Base-by-base conservation (phyloP, 495 filamentous ascomycete species). In the Talaromyces trachyspermus region DNA sequence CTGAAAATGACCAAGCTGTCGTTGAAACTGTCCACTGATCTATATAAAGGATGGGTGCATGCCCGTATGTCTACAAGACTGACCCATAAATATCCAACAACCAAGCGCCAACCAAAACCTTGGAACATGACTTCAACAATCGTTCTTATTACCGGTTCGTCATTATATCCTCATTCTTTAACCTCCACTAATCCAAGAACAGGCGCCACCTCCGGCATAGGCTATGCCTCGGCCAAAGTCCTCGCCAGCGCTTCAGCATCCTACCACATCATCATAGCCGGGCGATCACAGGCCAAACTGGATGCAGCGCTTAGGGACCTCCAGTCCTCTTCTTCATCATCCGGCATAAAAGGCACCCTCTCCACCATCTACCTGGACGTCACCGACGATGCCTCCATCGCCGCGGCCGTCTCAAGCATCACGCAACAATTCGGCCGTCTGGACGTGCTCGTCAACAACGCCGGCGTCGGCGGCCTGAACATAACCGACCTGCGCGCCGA, bases 401-500 rank as follows among this genome's bases (percentile, higher is more conserved):
- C 60, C 2, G 49, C 37, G 1, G 65, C 62, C 0, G 68, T 57
- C 3, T 43, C 57, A 6, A 22, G 57, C 8, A 52, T 65, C 5
- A 60, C 62, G 15, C 26, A 60, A 24, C 25, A 43, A 0, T 64
- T 67, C 38, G 68, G 69, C 6, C 53, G 56, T 0, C 51, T 79
- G 0, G 76, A 82, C 43, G 65, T 81, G 26, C 53, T 81, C 10
- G 59, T 81, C 50, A 79, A 77, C 53, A 79, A 81, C 40, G 76
- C 77, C 1, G 78, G 69, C 11, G 24, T 35, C 17, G 43, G 29
- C 14, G 38, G 38, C 5, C 19, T 30, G 11, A 32, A 18, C n/a
- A 35, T 42, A 15, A 5, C 40, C 2, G 19, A 45, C 12, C n/a
- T 49, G 3, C 51, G 52, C 23, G 46, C 45, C 0, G 43, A 29